Base-by-base conservation (phyloP, 129 eudicot genomes). In the Ambrosia trifida region DNA sequence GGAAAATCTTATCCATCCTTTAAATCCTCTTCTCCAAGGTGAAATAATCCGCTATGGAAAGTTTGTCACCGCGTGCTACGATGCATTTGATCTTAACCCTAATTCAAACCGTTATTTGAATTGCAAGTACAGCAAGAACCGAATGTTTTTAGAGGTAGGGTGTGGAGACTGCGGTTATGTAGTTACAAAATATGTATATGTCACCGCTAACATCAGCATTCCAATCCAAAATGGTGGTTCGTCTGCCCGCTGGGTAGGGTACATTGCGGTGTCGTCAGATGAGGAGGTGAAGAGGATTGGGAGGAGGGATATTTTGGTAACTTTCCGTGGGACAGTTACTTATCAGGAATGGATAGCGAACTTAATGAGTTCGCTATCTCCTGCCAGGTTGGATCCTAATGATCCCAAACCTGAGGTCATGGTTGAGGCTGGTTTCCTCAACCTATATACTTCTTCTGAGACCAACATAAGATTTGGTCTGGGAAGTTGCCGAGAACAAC, bases 251-350 rank as follows among this genome's bases (percentile, higher is more conserved):
- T 88, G 95, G 90, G 76, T 88, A 14, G 95, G 95, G 8, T 88
- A 88, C 54, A 70, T 88, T 20, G 88, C 90, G 0, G 81, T 81
- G 17, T 85, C 95, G 0, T 47, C 83, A 0, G 90, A 88, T 30
- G 76, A 76, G 3, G 83, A 83, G 50, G 70, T 67, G 28, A 72
- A 59, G 66, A 76, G 64, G 54, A 78, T 83, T 12, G 95, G 95
- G 20, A 80, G 95, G 72, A 80, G 95, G 60, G 90, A 88, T 74
- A 45, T 88, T 32, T 16, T 85, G 18, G 79, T 88, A 18, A 78
- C 81, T 8, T 88, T 88, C 59, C 88, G 95, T 12, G 95, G 95
- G 17, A 85, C 95, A 0, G 83, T 78, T 16, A 88, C 95, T 17
- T 64, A 80, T 72, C 64, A 66, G 0, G 95, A 88, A 46, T 88